These are phyloP conservation scores for Hysterangium stoloniferum DNA, from an alignment of 768 basidiomycete genomes.

Conservation along the genomic window DNA sequence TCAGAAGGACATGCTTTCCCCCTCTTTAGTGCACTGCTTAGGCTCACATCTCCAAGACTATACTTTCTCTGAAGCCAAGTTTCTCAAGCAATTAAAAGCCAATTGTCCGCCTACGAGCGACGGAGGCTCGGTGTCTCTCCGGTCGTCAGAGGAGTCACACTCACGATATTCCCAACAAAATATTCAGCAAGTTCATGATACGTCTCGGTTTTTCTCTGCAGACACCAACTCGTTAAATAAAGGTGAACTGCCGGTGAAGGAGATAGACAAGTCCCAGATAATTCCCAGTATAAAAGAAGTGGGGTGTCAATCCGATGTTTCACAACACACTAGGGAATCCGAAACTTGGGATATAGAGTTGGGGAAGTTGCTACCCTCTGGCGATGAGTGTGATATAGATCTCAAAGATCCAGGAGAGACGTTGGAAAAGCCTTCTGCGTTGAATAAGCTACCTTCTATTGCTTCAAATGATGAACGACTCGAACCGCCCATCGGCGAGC, in stretches of 20 bases:
- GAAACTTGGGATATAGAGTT: constrained; percentile 52
- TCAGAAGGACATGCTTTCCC: constrained; percentile 22
- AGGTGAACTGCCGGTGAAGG: too few species aligned
- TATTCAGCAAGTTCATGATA: too few species aligned
- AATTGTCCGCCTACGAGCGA: constrained; percentile 15
- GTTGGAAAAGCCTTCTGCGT: not conserved
- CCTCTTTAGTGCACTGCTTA: not conserved
- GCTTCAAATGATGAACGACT: not conserved
- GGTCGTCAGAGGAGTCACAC: constrained; percentile 13
- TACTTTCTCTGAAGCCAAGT: constrained; percentile 40
- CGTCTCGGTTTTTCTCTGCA: too few species aligned
- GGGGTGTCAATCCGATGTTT: too few species aligned
- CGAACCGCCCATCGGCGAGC: too few species aligned
- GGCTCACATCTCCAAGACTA: not conserved
- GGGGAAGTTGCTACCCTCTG: constrained; percentile 24
- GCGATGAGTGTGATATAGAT: not conserved
- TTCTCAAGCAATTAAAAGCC: constrained; percentile 29
- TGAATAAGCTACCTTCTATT: not conserved
- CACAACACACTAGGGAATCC: constrained; percentile 28
- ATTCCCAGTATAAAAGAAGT: too few species aligned
- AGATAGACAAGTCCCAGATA: too few species aligned
- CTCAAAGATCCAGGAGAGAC: not conserved
- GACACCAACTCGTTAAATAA: too few species aligned
- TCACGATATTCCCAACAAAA: too few species aligned
- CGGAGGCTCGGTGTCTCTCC: constrained; percentile 13